A percentile compares a stretch with the other conserved stretches of the same genome.
Conservation (phyloP, 2,329 filamentous ascomycete species). For the Xylaria sp. region DNA sequence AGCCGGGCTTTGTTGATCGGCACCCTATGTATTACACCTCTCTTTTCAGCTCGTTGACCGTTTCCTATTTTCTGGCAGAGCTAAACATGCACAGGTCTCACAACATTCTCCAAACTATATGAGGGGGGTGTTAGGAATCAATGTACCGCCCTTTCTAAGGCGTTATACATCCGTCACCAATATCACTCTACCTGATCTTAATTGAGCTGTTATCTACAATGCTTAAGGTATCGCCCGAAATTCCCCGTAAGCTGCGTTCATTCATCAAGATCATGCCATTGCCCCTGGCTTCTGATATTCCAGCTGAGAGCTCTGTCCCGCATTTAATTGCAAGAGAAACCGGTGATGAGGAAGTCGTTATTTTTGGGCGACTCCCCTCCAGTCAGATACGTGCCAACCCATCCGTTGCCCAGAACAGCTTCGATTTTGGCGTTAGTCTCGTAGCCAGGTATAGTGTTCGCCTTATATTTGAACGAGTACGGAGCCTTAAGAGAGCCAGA, state of each 20-base stretch:
- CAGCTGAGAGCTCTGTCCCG: too few relatives aligned
- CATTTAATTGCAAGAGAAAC: conserved; percentile 4
- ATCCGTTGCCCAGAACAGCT: conserved; percentile 2
- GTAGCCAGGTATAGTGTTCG: conserved; percentile 23
- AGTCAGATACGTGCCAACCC: conserved; percentile 16
- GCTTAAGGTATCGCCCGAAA: neutral
- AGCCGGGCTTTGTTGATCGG: too few relatives aligned
- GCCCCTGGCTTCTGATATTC: neutral
- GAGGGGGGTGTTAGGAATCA: too few relatives aligned
- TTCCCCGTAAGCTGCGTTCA: too few relatives aligned
- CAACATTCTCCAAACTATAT: too few relatives aligned
- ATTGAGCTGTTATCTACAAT: neutral
- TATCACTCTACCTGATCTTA: neutral
- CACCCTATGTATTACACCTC: too few relatives aligned
- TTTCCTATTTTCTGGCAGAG: too few relatives aligned
- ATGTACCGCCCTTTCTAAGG: too few relatives aligned
- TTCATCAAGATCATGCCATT: neutral
- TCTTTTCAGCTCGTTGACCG: too few relatives aligned
- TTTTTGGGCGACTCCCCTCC: neutral
- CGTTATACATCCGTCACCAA: too few relatives aligned
- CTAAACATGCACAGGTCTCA: too few relatives aligned
- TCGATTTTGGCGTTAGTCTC: conserved; percentile 8
- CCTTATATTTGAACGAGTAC: conserved; percentile 24
- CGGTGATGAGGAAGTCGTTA: conserved; percentile 16
- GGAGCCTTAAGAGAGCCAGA: conserved; percentile 2